Base-by-base conservation (phyloP, 345 rosid species). In the Eucalyptus pauciflora region DNA sequence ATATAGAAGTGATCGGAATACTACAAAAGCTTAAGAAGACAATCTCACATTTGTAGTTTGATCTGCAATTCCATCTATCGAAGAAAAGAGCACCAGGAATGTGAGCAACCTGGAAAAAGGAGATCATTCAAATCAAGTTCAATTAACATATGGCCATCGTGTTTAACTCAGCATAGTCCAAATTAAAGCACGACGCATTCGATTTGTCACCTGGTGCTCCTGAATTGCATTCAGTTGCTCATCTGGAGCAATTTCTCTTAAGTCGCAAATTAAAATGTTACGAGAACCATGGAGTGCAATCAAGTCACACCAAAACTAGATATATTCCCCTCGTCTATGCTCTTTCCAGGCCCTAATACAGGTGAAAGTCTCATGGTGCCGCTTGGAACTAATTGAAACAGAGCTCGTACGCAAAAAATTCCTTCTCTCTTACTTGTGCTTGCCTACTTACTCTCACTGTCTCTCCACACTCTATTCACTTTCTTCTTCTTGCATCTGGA, bases 71-170 rank as follows among this genome's bases (percentile, higher is more conserved):
- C 98, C 99, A 95, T 98, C 99, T 89, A 98, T 98, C 98, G 86
- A 96, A 98, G 96, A 97, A 98, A 90, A 97, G 96, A 87, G 99
- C 96, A 88, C 99, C 95, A 27, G 99, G 99, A 91, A 98, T 97
- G 90, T 98, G 99, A 92, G 99, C 99, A 90, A 95, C 99, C 99
- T 98, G 91, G 90, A 89, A 33, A 15, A 49, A 7, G 51, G 25
- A 87, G 88, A 48, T 85, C 87, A 18, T 31, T 41, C 24, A 41
- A 85, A 43, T 43, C 86, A 52, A 86, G 71, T 33, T 45, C 50
- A 22, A 15, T 50, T 50, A n/a, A n/a, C 16, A 56, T 22, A 85
- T 16, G 49, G 20, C 54, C 76, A 29, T 50, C 5, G 50, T 5
- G 67, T 20, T 8, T 71, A 37, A 37, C 46, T 54, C 51, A 60